phyloP scores from a whole-genome alignment of 805 yeast genomes.

The Groenewaldozyma tartarivorans region DNA sequence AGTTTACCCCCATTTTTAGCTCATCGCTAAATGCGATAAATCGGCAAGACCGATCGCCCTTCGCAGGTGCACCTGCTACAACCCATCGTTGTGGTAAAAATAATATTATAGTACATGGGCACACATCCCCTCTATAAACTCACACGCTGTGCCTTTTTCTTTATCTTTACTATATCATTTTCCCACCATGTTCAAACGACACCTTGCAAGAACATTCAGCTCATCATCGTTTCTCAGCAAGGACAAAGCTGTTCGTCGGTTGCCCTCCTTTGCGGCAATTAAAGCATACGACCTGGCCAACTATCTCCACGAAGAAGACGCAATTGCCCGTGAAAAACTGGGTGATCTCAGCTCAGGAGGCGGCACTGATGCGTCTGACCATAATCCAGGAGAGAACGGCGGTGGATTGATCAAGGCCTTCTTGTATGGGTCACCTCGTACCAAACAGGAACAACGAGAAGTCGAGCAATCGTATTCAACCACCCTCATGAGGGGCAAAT shows the following conservation, averaged over 20 bases:
- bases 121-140: no score
- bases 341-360: not conserved
- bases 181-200: no score
- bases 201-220: no score
- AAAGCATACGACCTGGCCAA: slow-evolving; percentile 23
- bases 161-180: no score
- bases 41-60: no score
- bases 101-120: no score
- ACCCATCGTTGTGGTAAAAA: no score
- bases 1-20: no score
- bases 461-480: slow-evolving; percentile 27
- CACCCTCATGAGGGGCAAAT: slow-evolving; percentile 31
- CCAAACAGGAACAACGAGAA: slow-evolving; percentile 26
- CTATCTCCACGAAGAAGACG: slow-evolving; percentile 20
- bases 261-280: slow-evolving; percentile 28
- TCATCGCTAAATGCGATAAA: no score
- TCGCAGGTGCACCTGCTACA: no score
- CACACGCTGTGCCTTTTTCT: no score
- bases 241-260: slow-evolving; percentile 10
- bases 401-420: slow-evolving; percentile 28
- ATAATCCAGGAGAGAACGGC: slow-evolving; percentile 9
- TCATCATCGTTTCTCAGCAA: no score
- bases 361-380: slow-evolving; percentile 6
- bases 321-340: not conserved
- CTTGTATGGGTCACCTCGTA: slow-evolving; percentile 29